Percentiles rank a stretch among this genome's conserved stretches.
Conservation (phyloP, 805 yeast species). For the Saccharomycopsis sp. region DNA sequence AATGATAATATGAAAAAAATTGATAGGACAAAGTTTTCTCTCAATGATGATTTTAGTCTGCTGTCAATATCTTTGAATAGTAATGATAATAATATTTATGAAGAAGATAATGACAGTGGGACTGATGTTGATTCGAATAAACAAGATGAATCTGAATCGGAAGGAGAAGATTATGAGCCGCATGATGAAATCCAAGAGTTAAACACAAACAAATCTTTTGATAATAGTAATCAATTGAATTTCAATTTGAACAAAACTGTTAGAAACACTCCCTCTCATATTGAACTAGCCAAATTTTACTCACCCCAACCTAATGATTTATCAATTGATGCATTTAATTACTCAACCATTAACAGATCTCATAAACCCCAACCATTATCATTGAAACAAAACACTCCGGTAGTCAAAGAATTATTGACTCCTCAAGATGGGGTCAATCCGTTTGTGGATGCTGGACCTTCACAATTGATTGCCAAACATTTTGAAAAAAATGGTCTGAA, state of each 20-base stretch:
- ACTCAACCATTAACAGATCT: no score
- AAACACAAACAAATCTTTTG: neutral
- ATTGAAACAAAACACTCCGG: no score
- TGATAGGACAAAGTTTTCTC: no score
- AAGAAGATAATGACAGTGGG: slow-evolving; percentile 1
- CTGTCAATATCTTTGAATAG: no score
- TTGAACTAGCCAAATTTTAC: slow-evolving; percentile 9
- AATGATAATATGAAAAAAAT: slow-evolving; percentile 16
- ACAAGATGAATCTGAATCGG: neutral
- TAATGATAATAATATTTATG: slow-evolving; percentile 5
- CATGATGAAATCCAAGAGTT: no score
- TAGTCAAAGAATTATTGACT: no score
- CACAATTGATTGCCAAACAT: neutral
- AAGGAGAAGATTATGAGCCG: no score
- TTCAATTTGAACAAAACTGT: neutral
- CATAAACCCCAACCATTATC: no score
- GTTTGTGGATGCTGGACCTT: neutral
- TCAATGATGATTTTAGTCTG: no score
- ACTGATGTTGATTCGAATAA: neutral
- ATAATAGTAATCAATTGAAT: neutral
- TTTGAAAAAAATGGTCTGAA: no score
- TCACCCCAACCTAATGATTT: slow-evolving; percentile 4
- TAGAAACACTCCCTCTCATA: slow-evolving; percentile 5
- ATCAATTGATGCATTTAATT: neutral
- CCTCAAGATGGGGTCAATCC: neutral